Percentiles rank a stretch among this genome's conserved stretches.
Evolutionary conservation across 768 basidiomycete species (phyloP).

Genomic region (Pleurotus pulmonarius): DNA sequence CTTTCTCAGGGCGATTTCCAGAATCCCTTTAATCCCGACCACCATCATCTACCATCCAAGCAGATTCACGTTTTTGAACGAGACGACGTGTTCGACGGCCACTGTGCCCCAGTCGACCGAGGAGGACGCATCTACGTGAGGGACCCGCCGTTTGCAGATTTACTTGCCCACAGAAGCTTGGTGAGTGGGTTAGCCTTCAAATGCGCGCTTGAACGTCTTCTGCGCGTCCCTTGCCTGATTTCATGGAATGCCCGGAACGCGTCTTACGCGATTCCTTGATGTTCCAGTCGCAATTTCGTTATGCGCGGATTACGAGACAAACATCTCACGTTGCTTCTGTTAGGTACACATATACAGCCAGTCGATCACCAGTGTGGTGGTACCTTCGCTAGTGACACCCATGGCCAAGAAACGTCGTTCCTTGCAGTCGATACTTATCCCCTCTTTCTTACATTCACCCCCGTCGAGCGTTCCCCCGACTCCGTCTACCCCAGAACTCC

Average conservation of each 20-base stretch:
- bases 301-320: conserved; percentile 6
- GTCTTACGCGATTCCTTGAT: not conserved
- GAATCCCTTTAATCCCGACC: conserved; percentile 1
- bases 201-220: not conserved
- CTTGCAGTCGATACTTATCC: conserved; percentile 47
- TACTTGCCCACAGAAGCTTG: too few species aligned
- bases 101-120: not conserved
- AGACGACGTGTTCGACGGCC: not conserved
- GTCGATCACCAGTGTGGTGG: not conserved
- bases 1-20: conserved; percentile 3
- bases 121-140: conserved; percentile 1
- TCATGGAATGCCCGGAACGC: not conserved
- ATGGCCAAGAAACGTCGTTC: conserved; percentile 53
- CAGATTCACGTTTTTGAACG: not conserved
- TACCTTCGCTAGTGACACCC: too few species aligned
- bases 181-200: not conserved
- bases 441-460: conserved; percentile 37
- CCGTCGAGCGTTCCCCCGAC: conserved; percentile 21
- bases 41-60: not conserved
- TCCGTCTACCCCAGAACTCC: conserved; percentile 22
- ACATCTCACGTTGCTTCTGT: not conserved
- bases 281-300: conserved; percentile 3
- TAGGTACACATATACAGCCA: not conserved
- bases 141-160: conserved; percentile 1
- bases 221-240: not conserved